phyloP scores from a whole-genome alignment of 192 early-diverging fungal species.

The Backusella sp. region DNA sequence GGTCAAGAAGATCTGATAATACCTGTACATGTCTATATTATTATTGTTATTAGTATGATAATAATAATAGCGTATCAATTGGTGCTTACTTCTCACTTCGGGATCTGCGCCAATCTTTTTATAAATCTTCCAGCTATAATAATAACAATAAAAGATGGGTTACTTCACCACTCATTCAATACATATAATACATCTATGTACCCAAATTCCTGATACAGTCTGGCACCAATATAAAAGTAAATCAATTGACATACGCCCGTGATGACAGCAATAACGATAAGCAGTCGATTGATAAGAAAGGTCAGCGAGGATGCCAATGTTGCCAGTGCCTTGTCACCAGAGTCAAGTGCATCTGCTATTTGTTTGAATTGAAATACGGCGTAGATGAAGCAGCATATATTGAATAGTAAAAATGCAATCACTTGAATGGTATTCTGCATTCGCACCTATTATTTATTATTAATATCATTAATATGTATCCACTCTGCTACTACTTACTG shows the following conservation, averaged over 20 bases:
- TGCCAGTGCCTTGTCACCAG: not conserved
- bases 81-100: slow-evolving; percentile 51
- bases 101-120: slow-evolving; percentile 66
- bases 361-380: slow-evolving; percentile 67
- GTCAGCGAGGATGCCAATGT: not conserved
- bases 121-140: slow-evolving; percentile 56
- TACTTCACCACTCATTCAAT: not conserved
- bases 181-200: slow-evolving; percentile 13
- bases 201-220: slow-evolving; percentile 63
- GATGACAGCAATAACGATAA: slow-evolving; percentile 58
- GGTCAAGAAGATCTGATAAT: slow-evolving; percentile 78
- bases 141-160: not conserved
- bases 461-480: not conserved
- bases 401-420: slow-evolving; percentile 65
- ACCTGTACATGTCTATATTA: slow-evolving; percentile 49
- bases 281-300: slow-evolving; percentile 26
- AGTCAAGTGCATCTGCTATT: slow-evolving; percentile 40
- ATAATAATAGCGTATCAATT: not conserved
- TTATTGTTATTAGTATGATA: not conserved
- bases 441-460: slow-evolving; percentile 44
- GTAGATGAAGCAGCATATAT: slow-evolving; percentile 63
- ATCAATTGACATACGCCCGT: slow-evolving; percentile 48
- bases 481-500: slow-evolving; percentile 61
- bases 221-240: slow-evolving; percentile 48
- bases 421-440: slow-evolving; percentile 74